Evolutionary conservation across 1,284 basidiomycete species (phyloP), one percentile per base, ranked within the genome.

Genomic region (Tylopilus sp.): DNA sequence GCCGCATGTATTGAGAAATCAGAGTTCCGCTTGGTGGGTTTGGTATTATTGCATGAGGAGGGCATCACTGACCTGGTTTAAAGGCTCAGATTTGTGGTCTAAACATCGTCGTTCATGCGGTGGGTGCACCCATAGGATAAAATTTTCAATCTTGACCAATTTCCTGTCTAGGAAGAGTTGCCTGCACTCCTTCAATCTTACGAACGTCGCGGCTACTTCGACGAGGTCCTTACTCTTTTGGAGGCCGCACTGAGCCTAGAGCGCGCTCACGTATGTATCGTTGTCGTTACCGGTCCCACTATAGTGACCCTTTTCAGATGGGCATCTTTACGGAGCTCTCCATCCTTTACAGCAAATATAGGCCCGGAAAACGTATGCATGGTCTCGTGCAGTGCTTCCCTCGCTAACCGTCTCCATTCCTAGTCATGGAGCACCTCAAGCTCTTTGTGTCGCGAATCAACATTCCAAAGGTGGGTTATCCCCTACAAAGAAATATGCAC

Each of bases 401-500:
- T 44, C 46, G 29, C 28, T 41, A 16, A 59, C 16, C 41, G 3
- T 18, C n/a, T 57, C 43, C 23, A 19, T 49, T n/a, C 23, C 10
- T 45, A 86, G 88, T 99, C 53, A 97, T 99, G 96, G 97, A 99
- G 67, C 95, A 99, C 73, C 79, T 99, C 56, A 98, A 96, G 72
- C 81, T 98, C 41, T 99, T 97, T 73, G 96, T 97, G 62, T 89
- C 93, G 41, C 89, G 97, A 51, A 94, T 96, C 78, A 99, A 98
- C 71, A 94, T 98, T 59, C 86, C 90, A 42, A 87, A 89, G 73
- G 74, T 71, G 50, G 16, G 43, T 52, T 35, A 7, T 39, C 4
- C 16, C 30, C 16, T 26, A 18, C 10, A 42, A 11, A 9, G 28
- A 46, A 46, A 56, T 56, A 13, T n/a, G 2, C 38, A 31, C 19